Base-by-base conservation (phyloP, 1,284 basidiomycete species). In the Cutaneotrichosporon spelunceum region DNA sequence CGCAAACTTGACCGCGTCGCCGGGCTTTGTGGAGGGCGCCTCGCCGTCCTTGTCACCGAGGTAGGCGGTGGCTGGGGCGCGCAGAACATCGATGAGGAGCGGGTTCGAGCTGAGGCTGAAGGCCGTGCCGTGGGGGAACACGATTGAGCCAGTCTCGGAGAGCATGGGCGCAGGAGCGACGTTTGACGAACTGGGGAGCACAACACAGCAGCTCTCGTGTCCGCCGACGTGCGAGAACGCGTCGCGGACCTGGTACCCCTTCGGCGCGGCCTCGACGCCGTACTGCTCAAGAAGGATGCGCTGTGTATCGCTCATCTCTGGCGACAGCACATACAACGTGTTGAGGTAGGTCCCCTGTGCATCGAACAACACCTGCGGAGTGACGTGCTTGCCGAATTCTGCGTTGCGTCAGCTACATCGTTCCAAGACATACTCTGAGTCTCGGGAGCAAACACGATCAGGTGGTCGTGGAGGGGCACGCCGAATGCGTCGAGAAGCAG, bases 401-500 rank as follows among this genome's bases (percentile, higher is more conserved):
- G 58, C 11, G 49, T 59, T 62, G 58, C 11, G 49, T 59, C 49
- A 61, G 60, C 44, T 13, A 6, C 30, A 47, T 21, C 33, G 2
- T 19, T 2, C 21, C 16, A 10, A 4, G 26, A 70, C 80, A 72
- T 60, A 94, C 93, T 82, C 82, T 93, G 93, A 47, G 88, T 83
- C 63, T 88, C 86, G 9, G 91, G 88, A 1, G 91, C 84, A 67
- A 94, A 88, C 64, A 95, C 76, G 66, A 95, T 85, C 76, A 95
- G 84, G 76, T 95, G 91, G 56, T 88, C 84, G 78, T 90, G 94
- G 61, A 84, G 81, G 53, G 88, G 85, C 48, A 87, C 82, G 67
- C 87, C 91, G 76, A 87, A 86, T 71, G 87, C 82, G 36, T 87
- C 81, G 54, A 94, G 79, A 23, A 83, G 77, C 11, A 89, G 88